Base-by-base conservation (phyloP, 495 filamentous ascomycete species). In the Jackrogersella minutella region DNA sequence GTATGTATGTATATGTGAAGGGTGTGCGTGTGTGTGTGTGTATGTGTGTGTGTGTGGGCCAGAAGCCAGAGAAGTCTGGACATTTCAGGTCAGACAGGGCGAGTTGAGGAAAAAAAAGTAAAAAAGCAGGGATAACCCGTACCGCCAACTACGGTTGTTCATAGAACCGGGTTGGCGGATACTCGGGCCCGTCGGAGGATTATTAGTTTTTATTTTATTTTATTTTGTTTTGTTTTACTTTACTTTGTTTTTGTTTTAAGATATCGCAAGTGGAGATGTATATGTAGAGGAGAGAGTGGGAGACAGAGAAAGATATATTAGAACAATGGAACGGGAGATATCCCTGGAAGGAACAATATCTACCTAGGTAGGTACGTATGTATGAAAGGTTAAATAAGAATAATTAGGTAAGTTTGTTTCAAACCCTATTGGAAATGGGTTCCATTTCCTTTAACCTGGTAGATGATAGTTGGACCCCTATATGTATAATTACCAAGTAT, bases 111-210 rank as follows among this genome's bases (percentile, higher is more conserved):
- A n/a, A 69, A 69, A 65, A 69, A 65, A 52, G 49, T 16, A 52
- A 52, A 62, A 64, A 65, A n/a, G 53, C 66, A 69, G 66, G 66
- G 66, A 69, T 64, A 17, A 36, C 19, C 44, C 56, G 66, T 64
- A 50, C 55, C 43, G 41, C 54, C 60, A 52, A 69, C 56, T 58
- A 50, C 57, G 61, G 52, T 54, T 46, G 51, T 69, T n/a, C 66
- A 65, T 62, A 43, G 56, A n/a, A 65, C 66, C 66, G 57, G 66
- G 61, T 58, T 69, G 61, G 56, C 66, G 66, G 66, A 31, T 62
- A 69, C 57, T 64, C 61, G 61, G 66, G 57, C 44, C 61, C 66
- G 66, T 69, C 52, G 66, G 66, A 56, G 66, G 43, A 36, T 67
- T 58, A 46, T 10, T 51, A 13, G 24, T 2, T 46, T 46, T 46